Base-by-base conservation (phyloP, 1,139 yeast genomes). In the Saccharomyces hybrid region DNA sequence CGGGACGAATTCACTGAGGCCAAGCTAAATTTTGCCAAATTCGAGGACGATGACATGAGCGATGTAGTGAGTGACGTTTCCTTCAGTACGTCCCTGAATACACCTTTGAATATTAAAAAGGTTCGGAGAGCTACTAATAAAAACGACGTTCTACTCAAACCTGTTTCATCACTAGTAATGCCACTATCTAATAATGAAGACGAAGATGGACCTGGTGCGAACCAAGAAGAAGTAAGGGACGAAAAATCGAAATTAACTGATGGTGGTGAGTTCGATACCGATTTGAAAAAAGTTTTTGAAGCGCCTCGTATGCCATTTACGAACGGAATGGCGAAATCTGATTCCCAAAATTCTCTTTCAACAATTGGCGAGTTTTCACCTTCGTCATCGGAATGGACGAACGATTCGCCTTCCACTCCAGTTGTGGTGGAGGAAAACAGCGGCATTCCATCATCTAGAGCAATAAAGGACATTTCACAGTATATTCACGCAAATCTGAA, bases 351-450 rank as follows among this genome's bases (percentile, higher is more conserved):
- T 54, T 65, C 73, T 13, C 60, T 69, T 29, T 62, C 70, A 4
- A 62, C 76, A 2, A 74, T 75, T 47, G 78, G 78, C 1, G 76
- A 75, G 25, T 75, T 70, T 59, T 74, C 77, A 1, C 78, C 78
- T 14, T 72, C 75, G 11, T 72, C 76, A 1, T 71, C 76, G 1
- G 77, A 74, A 52, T 67, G 72, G 61, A 66, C 70, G 1, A 66
- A 62, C 51, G 72, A 68, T 29, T 68, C 70, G 3, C 71, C 71
- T 11, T 62, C 60, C 9, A 57, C 58, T 28, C 56, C 56, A 29
- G 50, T 46, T 48, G 52, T 9, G 13, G 46, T 46, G n/a, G 48
- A 50, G 1, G 57, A 52, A 11, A 46, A 48, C 3, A 54, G 54
- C 8, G 54, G 52, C 5, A 60, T 69, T 9, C 72, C 71, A 34